Conservation (phyloP, 2,329 filamentous ascomycete genomes). For the Nigrograna mackinnonii region DNA sequence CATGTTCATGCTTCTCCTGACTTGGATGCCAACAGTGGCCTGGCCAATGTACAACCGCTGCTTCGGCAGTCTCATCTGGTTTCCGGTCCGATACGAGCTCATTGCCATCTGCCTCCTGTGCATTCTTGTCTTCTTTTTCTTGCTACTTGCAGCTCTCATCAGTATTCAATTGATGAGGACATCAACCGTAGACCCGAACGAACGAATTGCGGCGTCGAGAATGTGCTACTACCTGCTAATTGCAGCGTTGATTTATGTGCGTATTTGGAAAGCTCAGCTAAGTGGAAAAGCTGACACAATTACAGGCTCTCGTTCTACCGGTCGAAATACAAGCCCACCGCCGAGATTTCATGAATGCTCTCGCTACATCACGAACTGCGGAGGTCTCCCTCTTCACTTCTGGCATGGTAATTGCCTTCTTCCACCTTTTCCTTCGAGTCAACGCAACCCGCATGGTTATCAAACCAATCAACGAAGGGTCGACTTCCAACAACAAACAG, state of each 20-base stretch:
- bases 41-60: conserved; percentile 62
- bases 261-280: conserved; percentile 41
- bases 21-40: conserved; percentile 63
- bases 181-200: conserved; percentile 58
- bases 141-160: conserved; percentile 57
- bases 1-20: conserved; percentile 55
- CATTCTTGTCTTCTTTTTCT: conserved; percentile 54
- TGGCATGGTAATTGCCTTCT: conserved; percentile 65
- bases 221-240: conserved; percentile 71
- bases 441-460: conserved; percentile 63
- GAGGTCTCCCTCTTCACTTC: conserved; percentile 69
- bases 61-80: conserved; percentile 71
- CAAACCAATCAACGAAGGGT: conserved; percentile 50
- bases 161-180: conserved; percentile 61
- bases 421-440: conserved; percentile 70
- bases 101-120: conserved; percentile 60
- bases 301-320: conserved; percentile 62
- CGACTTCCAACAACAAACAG: conserved; percentile 40
- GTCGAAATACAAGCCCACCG: conserved; percentile 62
- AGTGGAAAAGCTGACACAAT: background rate
- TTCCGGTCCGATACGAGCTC: conserved; percentile 63
- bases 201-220: conserved; percentile 66
- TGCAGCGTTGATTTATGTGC: conserved; percentile 57
- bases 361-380: conserved; percentile 64
- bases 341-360: conserved; percentile 43